Evolutionary conservation across 1,139 yeast species (phyloP).

Genomic region (Yamadazyma spencermartinsiae): DNA sequence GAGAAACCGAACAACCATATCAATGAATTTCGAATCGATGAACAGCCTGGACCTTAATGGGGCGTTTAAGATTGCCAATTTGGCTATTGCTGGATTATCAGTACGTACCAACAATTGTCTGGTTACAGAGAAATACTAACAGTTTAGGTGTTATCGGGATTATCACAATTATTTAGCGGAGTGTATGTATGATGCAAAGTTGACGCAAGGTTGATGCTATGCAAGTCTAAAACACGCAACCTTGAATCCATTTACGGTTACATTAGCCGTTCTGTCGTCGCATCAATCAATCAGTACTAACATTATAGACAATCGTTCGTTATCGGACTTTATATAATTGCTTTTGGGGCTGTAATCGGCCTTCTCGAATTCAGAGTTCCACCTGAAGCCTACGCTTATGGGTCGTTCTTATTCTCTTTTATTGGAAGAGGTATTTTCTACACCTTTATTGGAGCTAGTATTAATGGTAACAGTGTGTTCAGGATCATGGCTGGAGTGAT

Average conservation of each 20-base stretch:
- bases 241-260: too few relatives aligned
- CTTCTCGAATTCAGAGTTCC: constrained; percentile 66
- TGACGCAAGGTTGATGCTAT: too few relatives aligned
- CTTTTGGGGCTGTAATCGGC: constrained; percentile 57
- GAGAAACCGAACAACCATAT: not conserved
- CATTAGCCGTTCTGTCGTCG: too few relatives aligned
- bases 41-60: constrained; percentile 43
- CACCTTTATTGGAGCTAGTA: constrained; percentile 62
- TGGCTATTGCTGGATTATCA: constrained; percentile 60
- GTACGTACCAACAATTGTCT: constrained; percentile 37
- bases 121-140: constrained; percentile 20
- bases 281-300: constrained; percentile 20
- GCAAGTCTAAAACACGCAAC: too few relatives aligned
- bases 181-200: constrained; percentile 52
- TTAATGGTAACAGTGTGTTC: constrained; percentile 59
- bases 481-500: constrained; percentile 56
- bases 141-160: constrained; percentile 50
- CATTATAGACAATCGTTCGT: constrained; percentile 42
- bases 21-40: constrained; percentile 23
- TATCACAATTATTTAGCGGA: constrained; percentile 59
- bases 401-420: constrained; percentile 80
- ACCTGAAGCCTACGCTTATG: constrained; percentile 66
- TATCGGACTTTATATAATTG: constrained; percentile 55
- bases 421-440: constrained; percentile 81
- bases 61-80: constrained; percentile 62